phyloP scores from a whole-genome alignment of 768 basidiomycete genomes.

The Tulasnella sp. region DNA sequence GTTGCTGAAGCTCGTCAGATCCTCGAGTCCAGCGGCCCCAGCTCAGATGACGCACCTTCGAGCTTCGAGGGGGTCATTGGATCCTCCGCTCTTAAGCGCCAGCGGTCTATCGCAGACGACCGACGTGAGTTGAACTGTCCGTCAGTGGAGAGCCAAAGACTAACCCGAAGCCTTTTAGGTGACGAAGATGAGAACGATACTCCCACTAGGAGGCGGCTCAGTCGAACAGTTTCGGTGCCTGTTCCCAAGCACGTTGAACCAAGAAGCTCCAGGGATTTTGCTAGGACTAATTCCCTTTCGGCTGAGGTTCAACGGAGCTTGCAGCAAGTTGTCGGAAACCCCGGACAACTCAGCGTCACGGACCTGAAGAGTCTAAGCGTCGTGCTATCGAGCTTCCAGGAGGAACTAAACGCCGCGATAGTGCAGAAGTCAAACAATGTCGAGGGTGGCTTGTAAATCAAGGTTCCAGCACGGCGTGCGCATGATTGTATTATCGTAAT shows the following conservation, averaged over 20 bases:
- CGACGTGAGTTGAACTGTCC: not conserved
- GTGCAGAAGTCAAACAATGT: not conserved
- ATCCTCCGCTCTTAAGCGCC: constrained; percentile 4
- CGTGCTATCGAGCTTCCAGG: not conserved
- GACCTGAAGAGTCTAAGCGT: not conserved
- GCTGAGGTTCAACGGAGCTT: not conserved
- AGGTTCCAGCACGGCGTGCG: too few relatives aligned
- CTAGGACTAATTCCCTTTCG: not conserved
- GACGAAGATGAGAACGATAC: not conserved
- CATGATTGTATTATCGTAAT: too few relatives aligned
- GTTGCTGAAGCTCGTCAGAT: not conserved
- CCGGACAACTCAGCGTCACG: not conserved
- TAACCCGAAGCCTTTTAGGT: not conserved
- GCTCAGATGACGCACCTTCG: not conserved
- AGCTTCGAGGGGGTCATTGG: not conserved
- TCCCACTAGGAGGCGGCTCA: not conserved
- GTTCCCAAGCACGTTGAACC: not conserved
- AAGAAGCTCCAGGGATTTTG: too few relatives aligned
- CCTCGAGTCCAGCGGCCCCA: not conserved
- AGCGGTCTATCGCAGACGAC: not conserved
- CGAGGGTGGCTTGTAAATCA: not conserved
- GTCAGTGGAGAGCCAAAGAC: not conserved
- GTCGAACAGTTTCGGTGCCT: constrained; percentile 3
- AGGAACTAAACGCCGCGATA: not conserved
- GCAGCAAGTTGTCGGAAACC: not conserved